Evolutionary conservation across 306 rosid species (phyloP).

Genomic region (Cucumis melo): DNA sequence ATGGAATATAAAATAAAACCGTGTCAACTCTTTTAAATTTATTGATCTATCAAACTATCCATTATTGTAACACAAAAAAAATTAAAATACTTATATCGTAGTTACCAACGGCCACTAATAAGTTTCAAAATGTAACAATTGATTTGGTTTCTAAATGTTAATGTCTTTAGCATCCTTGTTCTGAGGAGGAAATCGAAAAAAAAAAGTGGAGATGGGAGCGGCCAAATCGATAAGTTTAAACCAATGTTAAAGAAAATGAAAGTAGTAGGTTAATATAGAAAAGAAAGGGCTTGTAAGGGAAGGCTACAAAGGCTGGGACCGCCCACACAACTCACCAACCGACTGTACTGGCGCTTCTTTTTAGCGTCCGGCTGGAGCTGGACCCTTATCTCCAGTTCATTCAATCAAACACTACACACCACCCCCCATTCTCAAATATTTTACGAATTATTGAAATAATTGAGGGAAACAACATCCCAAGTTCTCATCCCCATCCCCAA

Average conservation of each 20-base stretch:
- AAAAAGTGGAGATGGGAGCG: background rate
- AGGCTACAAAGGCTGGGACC: background rate
- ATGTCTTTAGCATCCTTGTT: no score
- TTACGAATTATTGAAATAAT: background rate
- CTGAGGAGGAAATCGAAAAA: no score
- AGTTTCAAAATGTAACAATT: no score
- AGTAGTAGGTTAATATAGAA: background rate
- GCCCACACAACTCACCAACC: background rate
- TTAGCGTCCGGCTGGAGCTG: background rate
- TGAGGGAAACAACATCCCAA: background rate
- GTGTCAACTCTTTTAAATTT: no score
- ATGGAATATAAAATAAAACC: no score
- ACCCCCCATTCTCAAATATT: no score
- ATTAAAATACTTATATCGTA: no score
- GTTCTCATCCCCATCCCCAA: no score
- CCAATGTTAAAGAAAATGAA: background rate
- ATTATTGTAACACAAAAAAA: no score
- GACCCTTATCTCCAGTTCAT: conserved; percentile 4
- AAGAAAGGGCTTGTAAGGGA: background rate
- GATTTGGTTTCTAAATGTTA: no score
- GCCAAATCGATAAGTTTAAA: background rate
- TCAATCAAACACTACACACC: background rate
- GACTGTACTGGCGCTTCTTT: background rate
- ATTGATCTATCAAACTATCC: no score
- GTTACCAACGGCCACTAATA: no score